Evolutionary conservation across 2,329 filamentous ascomycete species (phyloP), one percentile per base, ranked within the genome.

Genomic region (Fusarium praegraminearum): DNA sequence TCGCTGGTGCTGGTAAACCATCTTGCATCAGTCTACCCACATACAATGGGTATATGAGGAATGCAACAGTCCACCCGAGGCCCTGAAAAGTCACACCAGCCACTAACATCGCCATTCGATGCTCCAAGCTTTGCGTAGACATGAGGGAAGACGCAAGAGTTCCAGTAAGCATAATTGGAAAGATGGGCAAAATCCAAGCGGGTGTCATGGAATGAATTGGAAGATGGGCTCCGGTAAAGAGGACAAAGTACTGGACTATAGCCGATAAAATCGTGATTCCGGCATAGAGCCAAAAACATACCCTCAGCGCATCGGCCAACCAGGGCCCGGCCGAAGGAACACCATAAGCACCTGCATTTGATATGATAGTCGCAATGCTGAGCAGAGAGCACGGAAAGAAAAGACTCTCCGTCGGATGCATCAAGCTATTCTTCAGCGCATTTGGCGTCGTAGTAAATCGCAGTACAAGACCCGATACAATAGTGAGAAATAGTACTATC

Each of bases 331-430:
- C 79, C 33, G 83, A 78, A 32, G 79, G 76, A 2, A 82, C 78
- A 0, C 89, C 90, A 75, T 90, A 91, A 65, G 90, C 85, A 10
- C 87, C 86, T 41, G 90, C 83, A 70, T 90, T 90, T 71, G 90
- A 87, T 69, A 91, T 82, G 20, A 90, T 80, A 44, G 90, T 90
- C 3, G 89, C 89, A 64, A 90, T 83, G 38, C 87, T 89, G 58
- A 91, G 88, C 36, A 90, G 81, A 6, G 84, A 84, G 3, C 89
- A 87, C 0, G 88, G 88, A 7, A 89, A 85, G 77, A 91, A 91
- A 10, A 91, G 81, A 26, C 84, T 86, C 73, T 92, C 90, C 0
- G 88, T 91, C 0, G 86, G 72, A 49, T 74, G 68, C 41, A 71
- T 56, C 15, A 76, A 49, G 18, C 74, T 76, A 6, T 66, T 83